phyloP scores from a whole-genome alignment of 352 stramenopile species.

The Achlya hypogyna region DNA sequence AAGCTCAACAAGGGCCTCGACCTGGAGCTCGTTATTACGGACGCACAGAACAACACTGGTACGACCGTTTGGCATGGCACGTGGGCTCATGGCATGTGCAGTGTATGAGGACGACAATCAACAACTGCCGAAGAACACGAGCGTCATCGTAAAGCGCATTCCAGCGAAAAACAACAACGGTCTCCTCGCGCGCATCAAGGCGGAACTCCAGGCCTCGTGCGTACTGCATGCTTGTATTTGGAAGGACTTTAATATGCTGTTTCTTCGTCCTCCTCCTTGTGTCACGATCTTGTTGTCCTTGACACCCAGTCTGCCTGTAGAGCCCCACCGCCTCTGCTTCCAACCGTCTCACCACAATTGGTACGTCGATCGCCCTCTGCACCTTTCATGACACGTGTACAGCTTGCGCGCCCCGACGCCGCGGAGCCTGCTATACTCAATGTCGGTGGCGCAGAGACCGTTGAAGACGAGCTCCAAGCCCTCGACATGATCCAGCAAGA shows the following conservation, averaged over 20 bases:
- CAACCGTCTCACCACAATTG: slow-evolving; percentile 3
- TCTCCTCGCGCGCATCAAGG: slow-evolving; percentile 76
- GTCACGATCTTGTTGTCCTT: too few relatives aligned
- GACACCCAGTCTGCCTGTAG: not conserved
- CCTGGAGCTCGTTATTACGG: slow-evolving; percentile 88
- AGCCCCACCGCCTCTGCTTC: slow-evolving; percentile 13
- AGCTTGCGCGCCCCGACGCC: slow-evolving; percentile 8
- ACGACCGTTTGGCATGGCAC: not conserved
- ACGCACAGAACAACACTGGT: slow-evolving; percentile 85
- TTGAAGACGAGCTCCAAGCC: slow-evolving; percentile 78
- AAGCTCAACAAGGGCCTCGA: slow-evolving; percentile 87
- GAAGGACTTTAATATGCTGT: not conserved
- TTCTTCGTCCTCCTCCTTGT: not conserved
- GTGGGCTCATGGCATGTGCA: not conserved
- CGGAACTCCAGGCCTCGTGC: slow-evolving; percentile 34
- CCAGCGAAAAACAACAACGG: slow-evolving; percentile 69
- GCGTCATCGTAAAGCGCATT: slow-evolving; percentile 87
- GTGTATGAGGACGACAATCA: slow-evolving; percentile 88
- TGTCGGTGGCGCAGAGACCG: slow-evolving; percentile 51
- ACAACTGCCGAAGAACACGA: slow-evolving; percentile 84
- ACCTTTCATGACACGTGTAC: not conserved
- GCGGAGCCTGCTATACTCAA: not conserved
- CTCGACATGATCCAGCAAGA: slow-evolving; percentile 78
- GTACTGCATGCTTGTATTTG: slow-evolving; percentile 11
- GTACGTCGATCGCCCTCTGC: not conserved